phyloP scores from a whole-genome alignment of 2,329 filamentous ascomycete species.

The Ophiostoma populinum region DNA sequence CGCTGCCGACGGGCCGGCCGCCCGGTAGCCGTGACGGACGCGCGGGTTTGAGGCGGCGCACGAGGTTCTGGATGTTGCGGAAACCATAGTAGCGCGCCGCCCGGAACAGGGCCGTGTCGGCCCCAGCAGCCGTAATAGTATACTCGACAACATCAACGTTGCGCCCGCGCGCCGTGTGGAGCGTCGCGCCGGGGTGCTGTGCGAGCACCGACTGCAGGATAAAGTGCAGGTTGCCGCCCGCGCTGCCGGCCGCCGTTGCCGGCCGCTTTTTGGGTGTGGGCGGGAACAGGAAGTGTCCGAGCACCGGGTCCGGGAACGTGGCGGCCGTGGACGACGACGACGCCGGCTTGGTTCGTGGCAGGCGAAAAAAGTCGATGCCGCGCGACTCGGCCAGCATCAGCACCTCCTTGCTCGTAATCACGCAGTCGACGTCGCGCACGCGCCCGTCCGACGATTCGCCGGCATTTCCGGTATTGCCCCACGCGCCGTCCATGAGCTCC shows the following conservation, averaged over 20 bases:
- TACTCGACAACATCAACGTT: conserved; percentile 90
- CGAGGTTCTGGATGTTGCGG: conserved; percentile 94
- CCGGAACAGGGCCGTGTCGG: conserved; percentile 45
- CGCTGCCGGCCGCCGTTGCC: conserved; percentile 48
- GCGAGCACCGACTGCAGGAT: conserved; percentile 61
- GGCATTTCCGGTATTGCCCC: conserved; percentile 45
- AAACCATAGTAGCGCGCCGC: conserved; percentile 93
- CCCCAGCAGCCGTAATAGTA: conserved; percentile 35
- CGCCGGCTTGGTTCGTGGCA: conserved; percentile 33
- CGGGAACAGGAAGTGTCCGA: conserved; percentile 63
- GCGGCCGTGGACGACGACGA: conserved; percentile 20
- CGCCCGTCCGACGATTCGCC: conserved; percentile 28
- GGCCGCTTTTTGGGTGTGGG: conserved; percentile 14
- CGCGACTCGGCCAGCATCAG: conserved; percentile 75
- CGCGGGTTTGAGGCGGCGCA: conserved; percentile 74
- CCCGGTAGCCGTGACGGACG: conserved; percentile 66
- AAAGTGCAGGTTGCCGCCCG: conserved; percentile 77
- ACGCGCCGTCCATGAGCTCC: conserved; percentile 70
- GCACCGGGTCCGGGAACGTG: conserved; percentile 52
- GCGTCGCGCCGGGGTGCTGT: conserved; percentile 50
- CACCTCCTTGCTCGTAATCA: conserved; percentile 91
- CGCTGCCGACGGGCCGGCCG: conserved; percentile 41
- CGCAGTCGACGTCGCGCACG: conserved; percentile 85
- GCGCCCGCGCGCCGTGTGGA: conserved; percentile 57
- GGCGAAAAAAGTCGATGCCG: conserved; percentile 54